phyloP scores from a whole-genome alignment of 2,329 filamentous ascomycete species.

The Chaetomiaceae sp. region DNA sequence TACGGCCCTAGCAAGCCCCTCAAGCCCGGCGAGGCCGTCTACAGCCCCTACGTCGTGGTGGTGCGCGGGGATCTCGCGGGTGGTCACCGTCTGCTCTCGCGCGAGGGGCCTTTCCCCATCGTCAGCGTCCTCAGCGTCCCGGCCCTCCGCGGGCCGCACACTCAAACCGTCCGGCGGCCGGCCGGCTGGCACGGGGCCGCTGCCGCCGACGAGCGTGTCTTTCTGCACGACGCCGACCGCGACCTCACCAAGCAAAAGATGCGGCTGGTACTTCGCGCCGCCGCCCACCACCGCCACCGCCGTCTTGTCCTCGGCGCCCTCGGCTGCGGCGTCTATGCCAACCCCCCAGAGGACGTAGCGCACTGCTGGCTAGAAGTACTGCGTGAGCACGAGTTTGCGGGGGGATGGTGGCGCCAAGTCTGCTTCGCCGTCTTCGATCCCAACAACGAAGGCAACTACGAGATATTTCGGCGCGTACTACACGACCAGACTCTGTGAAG shows the following conservation, averaged over 20 bases:
- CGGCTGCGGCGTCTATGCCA: neutral
- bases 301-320: neutral
- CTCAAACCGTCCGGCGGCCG: no score
- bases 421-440: neutral
- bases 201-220: neutral
- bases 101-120: neutral
- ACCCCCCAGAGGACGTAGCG: neutral
- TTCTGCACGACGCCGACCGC: neutral
- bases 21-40: neutral
- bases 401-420: no score
- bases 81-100: neutral
- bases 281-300: neutral
- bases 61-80: neutral
- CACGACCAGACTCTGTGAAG: no score
- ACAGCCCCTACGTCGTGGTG: neutral
- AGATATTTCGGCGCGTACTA: no score
- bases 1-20: no score
- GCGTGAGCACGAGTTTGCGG: neutral
- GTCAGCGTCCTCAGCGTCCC: neutral
- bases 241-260: neutral
- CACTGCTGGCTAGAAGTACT: neutral
- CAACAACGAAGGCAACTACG: neutral
- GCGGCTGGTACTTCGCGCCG: neutral
- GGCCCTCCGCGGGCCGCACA: neutral
- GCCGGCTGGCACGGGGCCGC: no score